Base-by-base conservation (phyloP, 257 asterid species). In the Haberlea rhodopensis region DNA sequence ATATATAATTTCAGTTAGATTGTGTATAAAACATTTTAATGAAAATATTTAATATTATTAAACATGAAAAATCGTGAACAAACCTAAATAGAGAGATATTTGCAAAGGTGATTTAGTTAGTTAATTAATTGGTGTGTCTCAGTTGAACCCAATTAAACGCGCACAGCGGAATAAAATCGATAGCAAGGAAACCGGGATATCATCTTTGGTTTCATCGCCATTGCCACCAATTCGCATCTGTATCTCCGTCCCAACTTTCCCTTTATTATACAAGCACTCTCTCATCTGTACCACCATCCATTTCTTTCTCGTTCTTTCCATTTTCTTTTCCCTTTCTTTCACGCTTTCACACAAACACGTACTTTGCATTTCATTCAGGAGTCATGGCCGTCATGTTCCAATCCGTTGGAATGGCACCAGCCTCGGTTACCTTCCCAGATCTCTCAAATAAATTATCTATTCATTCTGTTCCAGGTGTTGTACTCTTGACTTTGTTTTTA, bases 381-480 rank as follows among this genome's bases (percentile, higher is more conserved):
- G 46, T 72, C 32, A 29, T 58, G 91, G 88, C 86, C 53, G 76
- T 80, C 45, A 76, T 80, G 73, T 66, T 80, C 78, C 88, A 76
- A 51, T 69, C 86, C 8, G 58, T 74, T 62, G 86, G 86, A 51
- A 82, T 76, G 52, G 76, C 83, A 18, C 76, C 86, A 54, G 71
- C 75, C 16, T 77, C 86, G 18, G 72, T 71, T 53, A 7, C 71
- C 71, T 67, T 68, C 46, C 27, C 84, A 15, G 83, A 86, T 77
- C 86, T 76, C 69, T 76, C 83, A 28, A 55, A 40, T 67, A 85
- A 75, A 64, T 55, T 60, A 0, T 72, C 75, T 13, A 43, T 67
- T 52, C 69, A 57, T 58, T 74, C 79, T 15, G 40, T 70, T 21
- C 73, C 86, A 67, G 88, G 91, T 79, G 23, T 48, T 3, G n/a